phyloP scores from a whole-genome alignment of 495 filamentous ascomycete genomes.

The Annulohypoxylon bovei region DNA sequence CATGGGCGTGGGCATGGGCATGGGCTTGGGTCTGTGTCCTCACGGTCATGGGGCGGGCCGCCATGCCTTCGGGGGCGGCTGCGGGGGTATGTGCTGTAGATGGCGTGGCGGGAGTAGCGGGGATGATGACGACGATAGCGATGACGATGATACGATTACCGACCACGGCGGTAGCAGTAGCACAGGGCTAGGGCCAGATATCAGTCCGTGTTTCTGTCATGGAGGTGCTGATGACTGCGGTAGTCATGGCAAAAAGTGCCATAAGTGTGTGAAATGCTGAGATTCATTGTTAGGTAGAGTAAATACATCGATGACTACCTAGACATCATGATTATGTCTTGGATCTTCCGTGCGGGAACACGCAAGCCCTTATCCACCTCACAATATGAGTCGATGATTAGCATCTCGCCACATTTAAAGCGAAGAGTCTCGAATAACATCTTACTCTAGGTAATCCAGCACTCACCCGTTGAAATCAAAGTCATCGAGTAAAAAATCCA shows the following conservation, averaged over 20 bases:
- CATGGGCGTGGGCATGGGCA: not conserved
- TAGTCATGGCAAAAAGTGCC: not conserved
- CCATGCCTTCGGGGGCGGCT: not conserved
- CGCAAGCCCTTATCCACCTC: too few species aligned
- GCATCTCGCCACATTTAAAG: too few species aligned
- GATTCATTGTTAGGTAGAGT: not conserved
- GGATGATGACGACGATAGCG: slow-evolving; percentile 6
- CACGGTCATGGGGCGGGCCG: not conserved
- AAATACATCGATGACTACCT: not conserved
- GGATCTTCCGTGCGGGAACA: not conserved
- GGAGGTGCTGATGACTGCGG: slow-evolving; percentile 5
- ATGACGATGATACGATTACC: slow-evolving; percentile 17
- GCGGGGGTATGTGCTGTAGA: not conserved
- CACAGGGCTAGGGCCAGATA: not conserved
- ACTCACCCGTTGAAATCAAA: not conserved
- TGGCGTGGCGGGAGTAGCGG: not conserved
- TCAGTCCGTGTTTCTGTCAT: slow-evolving; percentile 7
- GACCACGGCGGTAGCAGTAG: slow-evolving; percentile 4
- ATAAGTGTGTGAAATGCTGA: not conserved
- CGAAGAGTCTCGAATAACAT: too few species aligned
- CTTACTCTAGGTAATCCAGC: too few species aligned
- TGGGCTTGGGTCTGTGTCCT: not conserved
- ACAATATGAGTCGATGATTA: too few species aligned
- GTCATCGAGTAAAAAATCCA: not conserved
- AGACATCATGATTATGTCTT: not conserved